Percentiles rank a stretch among this genome's conserved stretches.
Evolutionary conservation across 192 early-diverging fungal genomes (phyloP).

Genomic region (Dimargaris xerosporica): DNA sequence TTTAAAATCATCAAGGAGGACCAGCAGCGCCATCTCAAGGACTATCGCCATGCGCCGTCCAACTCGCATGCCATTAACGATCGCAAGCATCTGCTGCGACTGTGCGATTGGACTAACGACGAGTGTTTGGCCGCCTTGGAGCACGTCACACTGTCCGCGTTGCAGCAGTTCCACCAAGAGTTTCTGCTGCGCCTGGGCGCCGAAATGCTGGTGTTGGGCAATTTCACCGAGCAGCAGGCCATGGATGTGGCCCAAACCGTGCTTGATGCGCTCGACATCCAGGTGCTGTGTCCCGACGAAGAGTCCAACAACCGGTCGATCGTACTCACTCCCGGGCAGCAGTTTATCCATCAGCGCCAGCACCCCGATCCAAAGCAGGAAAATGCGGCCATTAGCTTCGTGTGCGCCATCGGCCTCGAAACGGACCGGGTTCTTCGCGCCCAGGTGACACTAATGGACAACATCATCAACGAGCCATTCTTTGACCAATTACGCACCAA

Average conservation of each 20-base stretch:
- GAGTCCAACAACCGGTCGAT: conserved; percentile 29
- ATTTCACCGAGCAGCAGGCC: conserved; percentile 54
- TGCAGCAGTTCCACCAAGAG: conserved; percentile 59
- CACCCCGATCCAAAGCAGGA: conserved; percentile 67
- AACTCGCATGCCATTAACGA: conserved; percentile 66
- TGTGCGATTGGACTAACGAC: conserved; percentile 58
- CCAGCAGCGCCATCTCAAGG: conserved; percentile 53
- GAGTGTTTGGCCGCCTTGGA: conserved; percentile 63
- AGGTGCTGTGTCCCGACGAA: conserved; percentile 34
- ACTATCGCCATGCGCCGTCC: conserved; percentile 63
- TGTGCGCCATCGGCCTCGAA: conserved; percentile 62
- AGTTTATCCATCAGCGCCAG: conserved; percentile 29
- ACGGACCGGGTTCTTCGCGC: conserved; percentile 46
- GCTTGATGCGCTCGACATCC: conserved; percentile 39
- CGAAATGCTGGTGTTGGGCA: conserved; percentile 80
- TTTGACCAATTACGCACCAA: conserved; percentile 93
- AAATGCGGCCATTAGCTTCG: conserved; percentile 80
- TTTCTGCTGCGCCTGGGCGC: conserved; percentile 53
- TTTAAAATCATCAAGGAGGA: conserved; percentile 75
- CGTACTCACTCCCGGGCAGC: conserved; percentile 41
- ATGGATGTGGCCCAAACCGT: conserved; percentile 40
- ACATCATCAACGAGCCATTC: conserved; percentile 75
- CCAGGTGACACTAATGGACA: conserved; percentile 51
- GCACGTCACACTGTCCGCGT: conserved; percentile 48
- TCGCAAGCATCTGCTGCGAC: conserved; percentile 56